Conservation (phyloP, 306 rosid genomes). For the Hippophae tibetana region DNA sequence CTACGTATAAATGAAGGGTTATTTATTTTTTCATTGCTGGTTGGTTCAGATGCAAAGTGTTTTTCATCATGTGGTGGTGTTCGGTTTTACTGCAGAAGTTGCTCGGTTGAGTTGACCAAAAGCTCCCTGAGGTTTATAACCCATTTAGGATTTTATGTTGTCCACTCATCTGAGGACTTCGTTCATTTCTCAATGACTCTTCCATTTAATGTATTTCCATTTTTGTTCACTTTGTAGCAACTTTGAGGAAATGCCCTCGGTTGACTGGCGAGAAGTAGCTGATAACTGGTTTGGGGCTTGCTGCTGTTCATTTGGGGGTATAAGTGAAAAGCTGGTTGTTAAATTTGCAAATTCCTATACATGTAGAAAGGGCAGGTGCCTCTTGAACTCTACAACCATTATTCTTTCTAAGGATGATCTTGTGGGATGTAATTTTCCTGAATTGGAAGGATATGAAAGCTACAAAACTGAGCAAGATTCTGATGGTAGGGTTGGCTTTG, state of each 20-base stretch:
- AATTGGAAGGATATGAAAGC: constrained; percentile 18
- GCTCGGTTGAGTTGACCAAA: constrained; percentile 52
- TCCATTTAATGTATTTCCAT: constrained; percentile 1
- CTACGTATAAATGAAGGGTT: background rate
- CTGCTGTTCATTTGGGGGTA: constrained; percentile 88
- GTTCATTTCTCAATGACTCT: constrained; percentile 3
- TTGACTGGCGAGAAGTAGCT: constrained; percentile 89
- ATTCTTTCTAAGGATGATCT: constrained; percentile 76
- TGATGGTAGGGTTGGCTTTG: constrained; percentile 10
- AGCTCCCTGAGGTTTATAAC: constrained; percentile 47
- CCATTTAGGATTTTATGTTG: background rate
- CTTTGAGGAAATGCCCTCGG: constrained; percentile 91
- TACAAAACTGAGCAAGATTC: constrained; percentile 17
- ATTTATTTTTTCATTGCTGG: constrained; percentile 5
- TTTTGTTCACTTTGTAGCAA: constrained; percentile 31
- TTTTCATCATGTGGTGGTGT: constrained; percentile 48
- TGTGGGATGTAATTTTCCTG: constrained; percentile 34
- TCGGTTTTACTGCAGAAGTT: constrained; percentile 59
- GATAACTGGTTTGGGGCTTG: constrained; percentile 93
- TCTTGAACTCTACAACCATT: constrained; percentile 47
- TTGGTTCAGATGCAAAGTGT: constrained; percentile 41
- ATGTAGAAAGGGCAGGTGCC: constrained; percentile 53
- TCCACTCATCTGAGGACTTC: background rate
- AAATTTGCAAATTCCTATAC: constrained; percentile 50
- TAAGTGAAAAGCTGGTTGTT: constrained; percentile 80